Percentiles rank a stretch among this genome's conserved stretches.
These are phyloP conservation scores for Amphicarpaea edgeworthii DNA, from an alignment of 306 rosid genomes.

Conservation along the genomic window DNA sequence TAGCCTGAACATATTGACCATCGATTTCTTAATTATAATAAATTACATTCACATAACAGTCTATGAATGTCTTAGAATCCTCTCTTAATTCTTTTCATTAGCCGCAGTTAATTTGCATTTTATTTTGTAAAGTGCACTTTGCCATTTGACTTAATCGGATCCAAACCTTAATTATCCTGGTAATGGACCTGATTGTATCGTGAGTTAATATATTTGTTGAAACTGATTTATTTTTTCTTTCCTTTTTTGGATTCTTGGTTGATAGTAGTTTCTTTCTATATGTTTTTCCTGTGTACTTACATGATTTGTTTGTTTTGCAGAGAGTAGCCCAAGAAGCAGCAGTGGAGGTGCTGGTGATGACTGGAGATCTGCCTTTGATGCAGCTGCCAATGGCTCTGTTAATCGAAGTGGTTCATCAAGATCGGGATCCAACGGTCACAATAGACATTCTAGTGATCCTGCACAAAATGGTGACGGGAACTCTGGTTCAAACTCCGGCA, in stretches of 20 bases:
- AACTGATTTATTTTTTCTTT: neutral
- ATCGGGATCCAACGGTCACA: constrained; percentile 84
- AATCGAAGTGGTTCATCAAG: constrained; percentile 57
- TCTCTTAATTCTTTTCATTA: neutral
- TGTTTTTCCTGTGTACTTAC: neutral
- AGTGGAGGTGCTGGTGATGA: constrained; percentile 80
- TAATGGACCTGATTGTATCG: neutral
- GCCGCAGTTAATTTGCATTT: constrained; percentile 1
- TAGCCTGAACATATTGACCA: neutral
- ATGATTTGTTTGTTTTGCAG: constrained; percentile 51
- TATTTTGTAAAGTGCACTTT: neutral
- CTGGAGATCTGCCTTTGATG: constrained; percentile 93
- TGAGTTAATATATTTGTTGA: constrained; percentile 1
- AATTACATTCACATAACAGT: neutral
- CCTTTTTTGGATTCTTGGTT: neutral
- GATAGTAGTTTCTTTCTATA: neutral
- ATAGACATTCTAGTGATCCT: constrained; percentile 75
- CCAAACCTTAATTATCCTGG: neutral
- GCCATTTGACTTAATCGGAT: neutral
- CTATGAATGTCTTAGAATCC: neutral
- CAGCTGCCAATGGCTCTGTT: constrained; percentile 78
- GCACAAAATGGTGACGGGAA: constrained; percentile 84
- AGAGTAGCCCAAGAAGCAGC: constrained; percentile 82
- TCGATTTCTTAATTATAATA: neutral
- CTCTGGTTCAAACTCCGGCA: constrained; percentile 71